phyloP scores from a whole-genome alignment of 306 rosid genomes.

The Vigna hirtella region DNA sequence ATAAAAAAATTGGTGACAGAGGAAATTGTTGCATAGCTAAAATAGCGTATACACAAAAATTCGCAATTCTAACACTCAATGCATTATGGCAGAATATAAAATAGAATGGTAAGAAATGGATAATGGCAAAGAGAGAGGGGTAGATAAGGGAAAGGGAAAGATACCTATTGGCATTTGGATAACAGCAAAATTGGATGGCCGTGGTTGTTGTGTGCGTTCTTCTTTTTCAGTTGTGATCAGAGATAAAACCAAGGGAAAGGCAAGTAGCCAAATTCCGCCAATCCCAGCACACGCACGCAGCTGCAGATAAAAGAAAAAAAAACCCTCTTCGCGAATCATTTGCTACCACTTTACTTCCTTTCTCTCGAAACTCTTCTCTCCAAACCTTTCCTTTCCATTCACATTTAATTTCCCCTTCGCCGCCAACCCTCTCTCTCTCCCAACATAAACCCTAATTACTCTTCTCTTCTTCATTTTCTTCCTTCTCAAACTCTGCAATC shows the following conservation, averaged over 20 bases:
- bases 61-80: not conserved
- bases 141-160: conserved; percentile 45
- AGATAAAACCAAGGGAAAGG: conserved; percentile 48
- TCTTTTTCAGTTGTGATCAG: conserved; percentile 1
- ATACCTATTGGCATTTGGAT: conserved; percentile 44
- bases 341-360: conserved; percentile 27
- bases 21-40: conserved; percentile 17
- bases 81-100: not conserved
- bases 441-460: not conserved
- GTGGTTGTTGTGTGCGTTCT: not conserved
- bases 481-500: not conserved
- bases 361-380: not conserved
- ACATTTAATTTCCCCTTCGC: conserved; percentile 20
- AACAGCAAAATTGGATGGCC: conserved; percentile 43
- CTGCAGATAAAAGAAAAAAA: conserved; percentile 36
- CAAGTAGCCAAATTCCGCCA: conserved; percentile 62
- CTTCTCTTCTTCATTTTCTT: not conserved
- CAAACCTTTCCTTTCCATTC: conserved; percentile 55
- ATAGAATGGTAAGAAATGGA: not conserved
- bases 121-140: not conserved
- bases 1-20: conserved; percentile 24
- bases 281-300: conserved; percentile 48
- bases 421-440: not conserved
- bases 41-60: not conserved
- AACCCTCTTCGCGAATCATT: conserved; percentile 55